Percentiles rank a stretch among this genome's conserved stretches.
Conservation (phyloP, 1,284 basidiomycete genomes). For the Fomitopsis pinicola region DNA sequence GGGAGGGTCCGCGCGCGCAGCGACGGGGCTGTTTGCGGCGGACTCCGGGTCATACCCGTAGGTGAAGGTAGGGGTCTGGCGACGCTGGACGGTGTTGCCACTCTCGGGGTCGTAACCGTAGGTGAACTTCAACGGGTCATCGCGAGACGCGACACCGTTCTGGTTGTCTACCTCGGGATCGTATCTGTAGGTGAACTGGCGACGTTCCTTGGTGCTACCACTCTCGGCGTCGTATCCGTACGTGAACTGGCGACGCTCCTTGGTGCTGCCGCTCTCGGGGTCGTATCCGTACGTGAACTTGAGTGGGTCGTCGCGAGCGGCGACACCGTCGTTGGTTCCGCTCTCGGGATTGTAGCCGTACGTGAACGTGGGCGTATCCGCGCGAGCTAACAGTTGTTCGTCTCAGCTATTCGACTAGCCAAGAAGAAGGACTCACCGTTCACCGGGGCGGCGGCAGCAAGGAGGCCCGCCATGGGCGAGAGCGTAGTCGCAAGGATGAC, state of each 20-base stretch:
- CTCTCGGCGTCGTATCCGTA: background rate
- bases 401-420: background rate
- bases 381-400: background rate
- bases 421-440: background rate
- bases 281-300: background rate
- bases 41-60: background rate
- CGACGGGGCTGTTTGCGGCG: background rate
- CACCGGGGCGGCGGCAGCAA: background rate
- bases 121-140: background rate
- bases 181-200: background rate
- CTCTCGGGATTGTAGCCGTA: background rate
- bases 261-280: background rate
- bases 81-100: background rate
- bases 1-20: background rate
- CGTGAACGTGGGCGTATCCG: background rate
- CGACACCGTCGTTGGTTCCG: background rate
- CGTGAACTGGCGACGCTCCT: background rate
- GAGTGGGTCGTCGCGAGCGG: background rate
- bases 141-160: background rate
- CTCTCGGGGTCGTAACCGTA: background rate
- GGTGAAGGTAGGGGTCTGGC: background rate
- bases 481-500: background rate
- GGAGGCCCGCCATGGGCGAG: background rate
- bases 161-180: background rate
- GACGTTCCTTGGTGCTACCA: background rate